phyloP scores from a whole-genome alignment of 805 yeast species.

The Sungouiozyma intestinalis region DNA sequence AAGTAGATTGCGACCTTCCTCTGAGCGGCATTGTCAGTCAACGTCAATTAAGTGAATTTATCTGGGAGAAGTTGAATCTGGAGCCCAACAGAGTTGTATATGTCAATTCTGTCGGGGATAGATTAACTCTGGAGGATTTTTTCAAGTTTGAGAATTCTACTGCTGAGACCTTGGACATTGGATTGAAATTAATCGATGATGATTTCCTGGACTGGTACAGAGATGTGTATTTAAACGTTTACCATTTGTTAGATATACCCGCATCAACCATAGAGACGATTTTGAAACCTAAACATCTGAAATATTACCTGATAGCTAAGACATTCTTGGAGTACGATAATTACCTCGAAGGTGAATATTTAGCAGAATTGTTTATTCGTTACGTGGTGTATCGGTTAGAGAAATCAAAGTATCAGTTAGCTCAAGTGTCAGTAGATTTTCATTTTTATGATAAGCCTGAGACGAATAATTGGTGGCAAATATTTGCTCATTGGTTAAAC shows the following conservation, averaged over 20 bases:
- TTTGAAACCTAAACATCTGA: slow-evolving; percentile 16
- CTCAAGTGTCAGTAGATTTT: slow-evolving; percentile 30
- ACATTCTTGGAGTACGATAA: slow-evolving; percentile 31
- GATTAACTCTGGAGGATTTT: slow-evolving; percentile 18
- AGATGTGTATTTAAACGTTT: slow-evolving; percentile 15
- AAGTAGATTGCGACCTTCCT: slow-evolving; percentile 50
- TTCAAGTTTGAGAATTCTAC: slow-evolving; percentile 11
- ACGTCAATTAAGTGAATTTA: slow-evolving; percentile 28
- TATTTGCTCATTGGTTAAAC: slow-evolving; percentile 29
- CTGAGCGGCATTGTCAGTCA: slow-evolving; percentile 24
- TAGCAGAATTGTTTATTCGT: slow-evolving; percentile 26
- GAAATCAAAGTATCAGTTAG: slow-evolving; percentile 31
- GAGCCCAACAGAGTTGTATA: slow-evolving; percentile 31
- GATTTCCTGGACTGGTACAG: slow-evolving; percentile 19
- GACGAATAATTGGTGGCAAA: slow-evolving; percentile 24
- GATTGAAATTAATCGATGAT: slow-evolving; percentile 25
- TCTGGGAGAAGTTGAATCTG: slow-evolving; percentile 28
- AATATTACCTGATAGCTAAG: slow-evolving; percentile 24
- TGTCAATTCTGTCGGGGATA: slow-evolving; percentile 12
- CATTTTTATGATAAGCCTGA: slow-evolving; percentile 9
- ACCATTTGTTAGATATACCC: slow-evolving; percentile 17
- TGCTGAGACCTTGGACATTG: slow-evolving; percentile 14
- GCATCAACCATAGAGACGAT: slow-evolving; percentile 9
- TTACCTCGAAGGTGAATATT: slow-evolving; percentile 30
- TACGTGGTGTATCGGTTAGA: slow-evolving; percentile 28